phyloP scores from a whole-genome alignment of 2,329 filamentous ascomycete species.

The Tolypocladium tundrense region DNA sequence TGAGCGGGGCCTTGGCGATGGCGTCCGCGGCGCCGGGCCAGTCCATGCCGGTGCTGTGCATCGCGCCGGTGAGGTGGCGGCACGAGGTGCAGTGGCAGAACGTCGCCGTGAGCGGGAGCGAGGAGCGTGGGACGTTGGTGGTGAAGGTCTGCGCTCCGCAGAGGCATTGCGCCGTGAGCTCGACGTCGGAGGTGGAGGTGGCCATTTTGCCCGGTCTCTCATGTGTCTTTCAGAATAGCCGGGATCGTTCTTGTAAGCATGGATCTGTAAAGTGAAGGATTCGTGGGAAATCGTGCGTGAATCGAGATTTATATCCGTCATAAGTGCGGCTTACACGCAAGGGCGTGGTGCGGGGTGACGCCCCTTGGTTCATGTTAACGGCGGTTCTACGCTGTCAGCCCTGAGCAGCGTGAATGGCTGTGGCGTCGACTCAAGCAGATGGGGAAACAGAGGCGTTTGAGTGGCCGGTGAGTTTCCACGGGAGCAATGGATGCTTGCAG shows the following conservation, averaged over 20 bases:
- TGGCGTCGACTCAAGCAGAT: too few relatives aligned
- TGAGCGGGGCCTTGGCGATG: neutral
- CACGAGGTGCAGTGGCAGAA: slow-evolving; percentile 40
- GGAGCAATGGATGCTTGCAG: neutral
- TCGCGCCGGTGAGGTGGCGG: slow-evolving; percentile 30
- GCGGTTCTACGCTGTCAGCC: neutral
- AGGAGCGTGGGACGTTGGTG: slow-evolving; percentile 17
- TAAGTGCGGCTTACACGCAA: neutral
- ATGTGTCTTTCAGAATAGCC: neutral
- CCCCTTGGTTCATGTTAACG: neutral
- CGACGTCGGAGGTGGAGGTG: neutral
- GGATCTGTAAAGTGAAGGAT: neutral
- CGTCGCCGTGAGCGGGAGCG: slow-evolving; percentile 28
- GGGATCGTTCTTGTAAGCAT: neutral
- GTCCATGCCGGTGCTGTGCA: slow-evolving; percentile 24
- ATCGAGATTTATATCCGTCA: neutral
- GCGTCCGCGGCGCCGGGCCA: slow-evolving; percentile 26
- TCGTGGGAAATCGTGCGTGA: neutral
- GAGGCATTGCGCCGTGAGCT: slow-evolving; percentile 20
- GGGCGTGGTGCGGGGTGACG: neutral
- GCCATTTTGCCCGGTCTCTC: neutral
- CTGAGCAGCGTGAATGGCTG: neutral
- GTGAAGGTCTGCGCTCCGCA: slow-evolving; percentile 32
- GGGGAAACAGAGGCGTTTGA: too few relatives aligned
- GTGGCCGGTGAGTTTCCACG: too few relatives aligned